These are phyloP conservation scores for Chenopodium berlandieri DNA, from an alignment of 148 eudicot species.

Conservation along the genomic window DNA sequence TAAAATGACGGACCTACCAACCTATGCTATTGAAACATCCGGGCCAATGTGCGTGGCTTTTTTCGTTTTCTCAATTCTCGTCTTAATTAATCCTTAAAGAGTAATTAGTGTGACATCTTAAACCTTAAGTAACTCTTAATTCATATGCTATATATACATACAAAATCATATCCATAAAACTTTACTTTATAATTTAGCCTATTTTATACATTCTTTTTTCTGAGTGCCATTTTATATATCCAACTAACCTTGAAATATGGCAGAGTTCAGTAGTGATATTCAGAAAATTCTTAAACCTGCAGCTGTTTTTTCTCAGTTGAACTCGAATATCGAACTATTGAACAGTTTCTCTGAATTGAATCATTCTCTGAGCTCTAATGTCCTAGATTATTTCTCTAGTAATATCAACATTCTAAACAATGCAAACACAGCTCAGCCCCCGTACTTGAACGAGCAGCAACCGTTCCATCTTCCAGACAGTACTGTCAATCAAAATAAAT, in stretches of 20 bases:
- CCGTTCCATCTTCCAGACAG: not conserved
- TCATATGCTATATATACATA: slow-evolving; percentile 14
- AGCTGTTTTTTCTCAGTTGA: slow-evolving; percentile 31
- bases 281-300: slow-evolving; percentile 35
- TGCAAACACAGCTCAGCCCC: not conserved
- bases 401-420: slow-evolving; percentile 17
- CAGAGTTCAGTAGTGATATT: slow-evolving; percentile 34
- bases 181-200: not conserved
- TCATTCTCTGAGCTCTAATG: slow-evolving; percentile 24
- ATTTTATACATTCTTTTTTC: not conserved
- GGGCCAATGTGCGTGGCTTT: slow-evolving; percentile 9
- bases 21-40: slow-evolving; percentile 25
- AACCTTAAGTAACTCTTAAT: slow-evolving; percentile 7
- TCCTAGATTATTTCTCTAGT: slow-evolving; percentile 35
- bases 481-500: not conserved
- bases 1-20: slow-evolving; percentile 27
- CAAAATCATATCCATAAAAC: slow-evolving; percentile 10
- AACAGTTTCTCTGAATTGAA: slow-evolving; percentile 24
- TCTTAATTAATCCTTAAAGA: not conserved
- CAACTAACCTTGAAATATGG: slow-evolving; percentile 28
- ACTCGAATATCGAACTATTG: slow-evolving; percentile 28
- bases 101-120: slow-evolving; percentile 17
- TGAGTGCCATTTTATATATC: not conserved
- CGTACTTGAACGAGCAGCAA: slow-evolving; percentile 7
- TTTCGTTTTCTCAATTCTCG: slow-evolving; percentile 12